Evolutionary conservation across 208 protist species (phyloP).

Genomic region (Angomonas ambiguus): DNA sequence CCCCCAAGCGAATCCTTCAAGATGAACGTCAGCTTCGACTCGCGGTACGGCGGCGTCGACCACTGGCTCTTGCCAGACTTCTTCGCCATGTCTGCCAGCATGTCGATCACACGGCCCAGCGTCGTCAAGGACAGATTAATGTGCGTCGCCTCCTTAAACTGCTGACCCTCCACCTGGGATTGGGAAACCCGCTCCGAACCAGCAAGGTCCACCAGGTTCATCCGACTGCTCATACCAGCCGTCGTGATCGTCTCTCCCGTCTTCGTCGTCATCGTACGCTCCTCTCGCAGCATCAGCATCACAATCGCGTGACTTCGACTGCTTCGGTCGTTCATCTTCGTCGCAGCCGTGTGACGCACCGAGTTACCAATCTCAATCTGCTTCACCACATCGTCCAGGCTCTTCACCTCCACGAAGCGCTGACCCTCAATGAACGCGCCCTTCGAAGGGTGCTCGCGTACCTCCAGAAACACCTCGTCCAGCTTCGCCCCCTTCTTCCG

Average conservation of each 20-base stretch:
- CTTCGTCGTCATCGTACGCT: conserved; percentile 32
- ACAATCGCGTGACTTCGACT: conserved; percentile 87
- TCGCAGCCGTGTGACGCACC: conserved; percentile 69
- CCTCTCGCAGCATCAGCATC: conserved; percentile 42
- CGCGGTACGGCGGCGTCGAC: conserved; percentile 58
- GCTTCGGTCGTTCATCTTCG: conserved; percentile 86
- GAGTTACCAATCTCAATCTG: conserved; percentile 48
- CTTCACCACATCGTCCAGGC: conserved; percentile 46
- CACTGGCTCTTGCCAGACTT: neutral
- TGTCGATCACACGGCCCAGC: conserved; percentile 80
- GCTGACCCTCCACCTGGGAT: conserved; percentile 50
- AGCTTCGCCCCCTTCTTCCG: conserved; percentile 53
- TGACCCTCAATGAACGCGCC: conserved; percentile 44
- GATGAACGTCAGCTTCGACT: conserved; percentile 79
- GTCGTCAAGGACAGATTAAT: conserved; percentile 89
- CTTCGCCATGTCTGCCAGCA: conserved; percentile 37
- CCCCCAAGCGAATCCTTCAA: conserved; percentile 81
- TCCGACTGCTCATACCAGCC: conserved; percentile 31
- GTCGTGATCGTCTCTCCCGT: conserved; percentile 74
- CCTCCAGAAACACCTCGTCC: conserved; percentile 63
- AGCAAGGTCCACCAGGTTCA: conserved; percentile 93
- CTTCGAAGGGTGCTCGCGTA: conserved; percentile 30
- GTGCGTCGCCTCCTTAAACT: conserved; percentile 67
- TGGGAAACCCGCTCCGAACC: conserved; percentile 77
- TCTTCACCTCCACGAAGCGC: conserved; percentile 27